Evolutionary conservation across 1,139 yeast genomes (phyloP), one percentile per base, ranked within the genome.

Genomic region (Geotrichum aggregatum): DNA sequence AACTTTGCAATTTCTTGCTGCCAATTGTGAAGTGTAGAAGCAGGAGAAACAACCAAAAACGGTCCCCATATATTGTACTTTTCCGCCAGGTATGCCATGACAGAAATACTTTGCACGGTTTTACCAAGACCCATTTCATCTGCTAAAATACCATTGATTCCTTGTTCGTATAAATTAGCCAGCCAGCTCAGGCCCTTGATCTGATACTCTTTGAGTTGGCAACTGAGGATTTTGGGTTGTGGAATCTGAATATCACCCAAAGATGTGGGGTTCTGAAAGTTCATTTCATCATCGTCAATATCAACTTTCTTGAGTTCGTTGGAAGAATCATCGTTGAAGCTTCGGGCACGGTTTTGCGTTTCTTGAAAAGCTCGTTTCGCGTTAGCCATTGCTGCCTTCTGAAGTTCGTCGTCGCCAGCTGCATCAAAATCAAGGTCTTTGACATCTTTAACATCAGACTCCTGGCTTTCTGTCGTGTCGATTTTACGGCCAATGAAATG

Each of bases 71-170:
- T 92, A 66, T 89, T 85, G 68, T 92, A 96, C 14, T 87, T 83
- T 69, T 92, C 98, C 1, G 98, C 98, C 57, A 92, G 74, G 68
- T 92, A 94, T 0, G 98, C 91, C 71, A 92, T 78, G 19, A 94
- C 98, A 1, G 97, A 88, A 49, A 92, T 92, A 64, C 95, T 84
- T 72, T 92, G 98, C 16, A 92, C 98, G 0, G 99, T 92, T 67
- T 92, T 92, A 66, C 98, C 98, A 58, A 92, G 77, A 57, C 98
- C 98, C 98, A 92, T 92, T 71, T 92, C 98, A 72, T 92, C 98
- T 7, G 98, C 98, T 54, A 92, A 76, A 58, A 92, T 92, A 71
- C 98, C 98, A 67, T 92, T 92, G 67, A 94, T 92, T 72, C 98
- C 98, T 71, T 92, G 98, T 66, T 92, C 98, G 66, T 92, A 92